Evolutionary conservation across 306 rosid species (phyloP), one percentile per base, ranked within the genome.

Genomic region (Pterocarpus macrocarpus): DNA sequence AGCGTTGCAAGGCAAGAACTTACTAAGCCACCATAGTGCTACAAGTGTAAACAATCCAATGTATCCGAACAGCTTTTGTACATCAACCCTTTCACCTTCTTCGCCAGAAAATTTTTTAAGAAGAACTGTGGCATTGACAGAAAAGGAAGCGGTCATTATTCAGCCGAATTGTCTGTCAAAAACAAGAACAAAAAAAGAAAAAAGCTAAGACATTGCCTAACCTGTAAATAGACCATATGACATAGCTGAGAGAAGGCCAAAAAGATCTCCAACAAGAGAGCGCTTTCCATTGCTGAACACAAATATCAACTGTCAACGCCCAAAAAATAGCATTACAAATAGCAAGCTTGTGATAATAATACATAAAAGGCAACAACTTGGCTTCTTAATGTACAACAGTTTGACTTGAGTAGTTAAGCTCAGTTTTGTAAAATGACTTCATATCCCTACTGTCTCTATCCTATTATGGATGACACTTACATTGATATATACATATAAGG

Each of bases 31-130:
- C 99, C 99, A 96, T 58, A 96, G 84, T 32, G 95, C 83, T 30
- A 90, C 88, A 15, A 96, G 94, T 4, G 98, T 87, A 81, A 93
- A 96, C 83, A 96, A 83, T 73, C 99, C 99, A 78, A 96, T 90
- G 87, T 96, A 96, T 82, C 99, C 99, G 78, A 96, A 96, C 89
- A 96, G 87, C 88, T 96, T 96, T 87, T 96, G 98, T 78, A 93
- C 94, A 50, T 96, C 98, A 61, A 88, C 91, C 43, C 90, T 85
- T 81, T 87, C 99, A 59, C 99, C 99, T 88, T 90, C 99, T 83
- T 90, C 97, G 5, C 99, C 99, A 4, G 90, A 87, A 84, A 93
- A 69, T 80, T 93, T 90, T 70, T 96, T 93, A 3, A 96, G 93
- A 63, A 96, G 97, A 75, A 96, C 99, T 96, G 88, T 56, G 66